Percentiles rank a stretch among this genome's conserved stretches.
Conservation (phyloP, 345 rosid species). For the Gossypium herbaceum region DNA sequence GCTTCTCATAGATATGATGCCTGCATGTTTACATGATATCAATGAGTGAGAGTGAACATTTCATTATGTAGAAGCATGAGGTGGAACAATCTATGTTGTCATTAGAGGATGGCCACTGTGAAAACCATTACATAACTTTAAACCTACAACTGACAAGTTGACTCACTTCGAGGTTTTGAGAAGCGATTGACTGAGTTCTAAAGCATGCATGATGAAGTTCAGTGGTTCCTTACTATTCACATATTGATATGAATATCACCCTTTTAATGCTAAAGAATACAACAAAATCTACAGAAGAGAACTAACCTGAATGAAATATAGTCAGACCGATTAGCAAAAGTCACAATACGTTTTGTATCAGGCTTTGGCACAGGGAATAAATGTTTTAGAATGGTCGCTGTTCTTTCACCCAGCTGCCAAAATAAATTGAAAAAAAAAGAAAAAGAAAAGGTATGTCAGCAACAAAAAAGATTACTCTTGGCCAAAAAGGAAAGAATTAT, state of each 20-base stretch:
- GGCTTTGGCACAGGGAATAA: constrained; percentile 86
- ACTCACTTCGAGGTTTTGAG: not conserved
- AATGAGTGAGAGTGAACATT: not conserved
- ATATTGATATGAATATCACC: not conserved
- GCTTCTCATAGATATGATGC: constrained; percentile 75
- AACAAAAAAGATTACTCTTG: not conserved
- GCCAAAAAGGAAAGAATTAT: not conserved
- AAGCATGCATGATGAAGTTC: not conserved
- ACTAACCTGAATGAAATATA: constrained; percentile 86
- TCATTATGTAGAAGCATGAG: not conserved
- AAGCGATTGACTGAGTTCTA: not conserved
- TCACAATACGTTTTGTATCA: constrained; percentile 71
- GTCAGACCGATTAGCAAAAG: constrained; percentile 78
- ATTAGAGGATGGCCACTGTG: not conserved
- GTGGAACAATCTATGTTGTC: not conserved
- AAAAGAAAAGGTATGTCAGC: not conserved
- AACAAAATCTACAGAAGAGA: not conserved
- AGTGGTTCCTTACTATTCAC: not conserved
- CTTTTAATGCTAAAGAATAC: not conserved
- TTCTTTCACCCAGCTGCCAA: constrained; percentile 72
- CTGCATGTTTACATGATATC: constrained; percentile 33
- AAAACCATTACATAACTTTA: not conserved
- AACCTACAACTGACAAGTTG: not conserved
- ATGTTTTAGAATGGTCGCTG: constrained; percentile 74
- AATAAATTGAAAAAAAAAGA: constrained; percentile 5